Evolutionary conservation across 352 stramenopile genomes (phyloP).

Genomic region (Elongisporangium undulatum): DNA sequence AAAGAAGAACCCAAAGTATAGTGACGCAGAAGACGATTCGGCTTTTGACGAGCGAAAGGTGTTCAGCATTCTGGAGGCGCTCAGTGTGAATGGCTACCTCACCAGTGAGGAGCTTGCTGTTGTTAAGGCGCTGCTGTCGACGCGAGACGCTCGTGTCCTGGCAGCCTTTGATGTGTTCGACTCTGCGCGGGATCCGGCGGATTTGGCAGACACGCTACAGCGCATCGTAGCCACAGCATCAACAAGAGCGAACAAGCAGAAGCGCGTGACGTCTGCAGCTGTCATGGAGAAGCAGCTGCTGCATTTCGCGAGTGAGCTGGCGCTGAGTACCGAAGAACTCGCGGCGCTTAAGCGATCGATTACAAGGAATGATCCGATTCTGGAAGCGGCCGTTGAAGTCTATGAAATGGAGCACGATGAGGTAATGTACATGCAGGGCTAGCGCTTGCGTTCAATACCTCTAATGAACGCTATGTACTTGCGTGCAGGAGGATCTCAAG

Average conservation of each 20-base stretch:
- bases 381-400: slow-evolving; percentile 32
- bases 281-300: slow-evolving; percentile 39
- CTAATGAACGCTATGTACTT: no score
- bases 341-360: slow-evolving; percentile 36
- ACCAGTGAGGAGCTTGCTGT: slow-evolving; percentile 14
- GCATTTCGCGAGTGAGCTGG: slow-evolving; percentile 31
- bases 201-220: slow-evolving; percentile 53
- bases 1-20: slow-evolving; percentile 1
- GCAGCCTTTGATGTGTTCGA: slow-evolving; percentile 56
- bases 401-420: slow-evolving; percentile 41
- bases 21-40: slow-evolving; percentile 6
- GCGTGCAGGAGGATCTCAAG: slow-evolving; percentile 36
- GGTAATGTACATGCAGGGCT: slow-evolving; percentile 16
- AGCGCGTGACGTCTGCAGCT: not conserved
- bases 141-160: slow-evolving; percentile 34
- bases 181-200: slow-evolving; percentile 35
- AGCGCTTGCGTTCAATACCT: no score
- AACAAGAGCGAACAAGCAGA: slow-evolving; percentile 3
- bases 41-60: slow-evolving; percentile 14
- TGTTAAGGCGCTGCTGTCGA: slow-evolving; percentile 23
- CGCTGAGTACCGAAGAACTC: slow-evolving; percentile 17
- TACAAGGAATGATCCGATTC: slow-evolving; percentile 25
- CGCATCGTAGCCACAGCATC: slow-evolving; percentile 23
- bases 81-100: slow-evolving; percentile 23
- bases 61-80: slow-evolving; percentile 17